Conservation (phyloP, 768 basidiomycete genomes). For the Rhizopogon roseolus region DNA sequence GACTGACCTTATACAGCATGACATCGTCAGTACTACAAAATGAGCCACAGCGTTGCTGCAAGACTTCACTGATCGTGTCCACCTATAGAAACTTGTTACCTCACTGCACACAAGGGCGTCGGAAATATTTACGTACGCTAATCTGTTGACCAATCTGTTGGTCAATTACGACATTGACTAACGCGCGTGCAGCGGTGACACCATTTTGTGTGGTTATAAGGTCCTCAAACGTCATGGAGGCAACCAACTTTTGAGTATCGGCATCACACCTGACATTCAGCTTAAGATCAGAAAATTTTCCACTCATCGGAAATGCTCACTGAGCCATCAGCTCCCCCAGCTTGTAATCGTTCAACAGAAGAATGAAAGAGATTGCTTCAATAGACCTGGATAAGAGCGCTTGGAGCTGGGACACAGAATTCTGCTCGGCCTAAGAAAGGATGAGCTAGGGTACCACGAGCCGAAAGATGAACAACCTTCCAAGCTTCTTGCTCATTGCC, state of each 20-base stretch:
- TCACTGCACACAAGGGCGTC: not conserved
- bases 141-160: conserved; percentile 98
- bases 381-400: conserved; percentile 78
- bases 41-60: conserved; percentile 92
- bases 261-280: conserved; percentile 56
- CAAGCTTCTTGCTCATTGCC: conserved; percentile 81
- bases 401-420: conserved; percentile 73
- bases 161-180: conserved; percentile 95
- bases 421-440: conserved; percentile 64
- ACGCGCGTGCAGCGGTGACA: conserved; percentile 77
- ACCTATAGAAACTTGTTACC: conserved; percentile 48
- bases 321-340: conserved; percentile 79
- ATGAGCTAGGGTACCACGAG: conserved; percentile 7
- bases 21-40: conserved; percentile 99
- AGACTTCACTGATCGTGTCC: conserved; percentile 91
- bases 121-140: conserved; percentile 51
- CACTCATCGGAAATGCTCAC: conserved; percentile 37
- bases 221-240: conserved; percentile 75
- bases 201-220: conserved; percentile 84
- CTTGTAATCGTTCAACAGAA: conserved; percentile 88
- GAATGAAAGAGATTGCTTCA: conserved; percentile 90
- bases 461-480: conserved; percentile 48
- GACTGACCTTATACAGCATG: conserved; percentile 85
- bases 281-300: not conserved
- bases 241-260: conserved; percentile 65